Percentiles rank a stretch among this genome's conserved stretches.
Evolutionary conservation across 2,329 filamentous ascomycete species (phyloP).

Genomic region (Colletotrichum tanaceti): DNA sequence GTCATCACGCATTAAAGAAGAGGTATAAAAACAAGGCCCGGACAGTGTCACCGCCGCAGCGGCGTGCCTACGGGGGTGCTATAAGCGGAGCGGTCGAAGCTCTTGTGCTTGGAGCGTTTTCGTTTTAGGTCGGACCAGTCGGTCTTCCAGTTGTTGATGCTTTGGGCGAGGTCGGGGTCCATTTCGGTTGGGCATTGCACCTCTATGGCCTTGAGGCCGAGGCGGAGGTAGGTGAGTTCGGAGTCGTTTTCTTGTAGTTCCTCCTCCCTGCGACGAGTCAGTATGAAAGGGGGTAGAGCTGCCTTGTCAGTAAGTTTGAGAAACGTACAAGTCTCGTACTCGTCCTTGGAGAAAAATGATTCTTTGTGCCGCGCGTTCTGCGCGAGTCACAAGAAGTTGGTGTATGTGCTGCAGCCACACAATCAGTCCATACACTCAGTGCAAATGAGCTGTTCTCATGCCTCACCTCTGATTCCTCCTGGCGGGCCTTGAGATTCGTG

Average conservation of each 20-base stretch:
- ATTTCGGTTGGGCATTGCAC: slow-evolving; percentile 65
- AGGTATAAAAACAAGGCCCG: slow-evolving; percentile 31
- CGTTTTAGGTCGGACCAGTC: slow-evolving; percentile 67
- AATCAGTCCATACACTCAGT: slow-evolving; percentile 17
- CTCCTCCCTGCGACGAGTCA: slow-evolving; percentile 58
- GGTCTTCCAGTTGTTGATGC: slow-evolving; percentile 70
- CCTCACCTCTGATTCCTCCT: slow-evolving; percentile 69
- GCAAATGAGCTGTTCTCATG: slow-evolving; percentile 1
- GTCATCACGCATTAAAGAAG: slow-evolving; percentile 38
- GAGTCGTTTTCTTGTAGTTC: slow-evolving; percentile 68
- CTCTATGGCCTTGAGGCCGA: slow-evolving; percentile 72
- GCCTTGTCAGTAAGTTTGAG: not conserved
- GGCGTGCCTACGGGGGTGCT: slow-evolving; percentile 37
- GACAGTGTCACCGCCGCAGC: slow-evolving; percentile 34
- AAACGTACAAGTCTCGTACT: slow-evolving; percentile 66
- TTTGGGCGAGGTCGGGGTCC: slow-evolving; percentile 67
- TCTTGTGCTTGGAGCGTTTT: slow-evolving; percentile 50
- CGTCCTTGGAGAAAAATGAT: slow-evolving; percentile 71
- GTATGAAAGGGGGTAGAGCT: not conserved
- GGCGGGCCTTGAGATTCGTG: slow-evolving; percentile 63
- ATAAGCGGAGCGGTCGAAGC: slow-evolving; percentile 37
- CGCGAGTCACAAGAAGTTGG: slow-evolving; percentile 67
- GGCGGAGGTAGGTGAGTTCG: slow-evolving; percentile 70
- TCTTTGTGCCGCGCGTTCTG: slow-evolving; percentile 67
- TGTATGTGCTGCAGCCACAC: slow-evolving; percentile 65